A percentile compares a stretch with the other conserved stretches of the same genome.
These are phyloP conservation scores for Jaenimonas drosophilae DNA, from an alignment of 208 protist genomes.

Conservation along the genomic window DNA sequence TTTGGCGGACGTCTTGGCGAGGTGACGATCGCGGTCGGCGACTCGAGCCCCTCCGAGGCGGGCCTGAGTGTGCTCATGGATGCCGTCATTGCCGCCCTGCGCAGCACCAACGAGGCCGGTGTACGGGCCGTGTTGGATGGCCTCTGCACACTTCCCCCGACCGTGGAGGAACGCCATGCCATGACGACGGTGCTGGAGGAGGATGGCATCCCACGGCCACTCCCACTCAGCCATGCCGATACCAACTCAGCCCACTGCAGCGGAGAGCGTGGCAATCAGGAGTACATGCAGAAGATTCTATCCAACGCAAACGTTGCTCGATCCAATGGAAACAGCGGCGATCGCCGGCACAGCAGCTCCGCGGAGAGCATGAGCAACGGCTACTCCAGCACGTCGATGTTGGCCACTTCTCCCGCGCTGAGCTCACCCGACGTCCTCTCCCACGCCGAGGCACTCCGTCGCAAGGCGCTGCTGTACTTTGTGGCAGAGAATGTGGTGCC, in stretches of 20 bases:
- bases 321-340: not conserved
- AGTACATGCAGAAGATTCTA: not conserved
- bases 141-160: slow-evolving; percentile 15
- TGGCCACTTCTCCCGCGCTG: not conserved
- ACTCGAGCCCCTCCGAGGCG: not conserved
- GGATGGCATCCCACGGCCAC: not conserved
- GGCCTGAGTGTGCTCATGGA: slow-evolving; percentile 16
- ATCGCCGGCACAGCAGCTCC: not conserved
- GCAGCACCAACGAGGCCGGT: slow-evolving; percentile 25
- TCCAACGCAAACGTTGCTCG: not conserved
- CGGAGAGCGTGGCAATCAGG: not conserved
- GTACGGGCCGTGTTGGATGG: slow-evolving; percentile 19
- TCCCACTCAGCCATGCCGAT: slow-evolving; percentile 7
- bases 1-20: slow-evolving; percentile 44
- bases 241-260: not conserved
- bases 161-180: not conserved
- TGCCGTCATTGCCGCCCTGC: slow-evolving; percentile 15
- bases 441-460: slow-evolving; percentile 9
- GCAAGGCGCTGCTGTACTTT: slow-evolving; percentile 46
- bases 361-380: not conserved
- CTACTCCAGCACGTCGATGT: not conserved
- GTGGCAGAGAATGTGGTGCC: slow-evolving; percentile 24
- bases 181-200: not conserved
- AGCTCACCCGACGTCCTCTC: not conserved
- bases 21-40: slow-evolving; percentile 36